Base-by-base conservation (phyloP, 1,284 basidiomycete genomes). In the Trichosporon sp. region DNA sequence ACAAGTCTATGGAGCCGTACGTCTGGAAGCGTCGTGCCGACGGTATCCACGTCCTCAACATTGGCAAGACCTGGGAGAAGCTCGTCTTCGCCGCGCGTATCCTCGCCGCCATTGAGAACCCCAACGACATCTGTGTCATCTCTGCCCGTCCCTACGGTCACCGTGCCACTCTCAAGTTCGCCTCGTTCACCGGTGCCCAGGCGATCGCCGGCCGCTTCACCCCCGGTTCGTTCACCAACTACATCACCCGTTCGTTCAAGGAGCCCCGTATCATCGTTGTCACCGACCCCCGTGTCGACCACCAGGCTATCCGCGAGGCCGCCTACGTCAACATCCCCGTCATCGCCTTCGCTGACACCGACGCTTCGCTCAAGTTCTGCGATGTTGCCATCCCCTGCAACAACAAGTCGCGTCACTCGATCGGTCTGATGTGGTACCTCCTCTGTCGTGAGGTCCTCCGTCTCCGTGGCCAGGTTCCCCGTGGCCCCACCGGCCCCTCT, bases 291-390 rank as follows among this genome's bases (percentile, higher is more conserved):
- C 92, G 96, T 71, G 91, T 97, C 70, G 95, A 99, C 85, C 95
- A 98, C 86, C 96, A 99, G 85, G 96, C 96, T 73, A 99, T 99
- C 84, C 92, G 95, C 74, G 95, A 99, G 85, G 95, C 96, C 62
- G 95, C 95, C 65, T 99, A 99, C 83, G 95, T 98, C 83, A 99
- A 99, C 89, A 98, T 99, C 82, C 95, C 95, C 76, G 95, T 99
- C 80, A 97, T 99, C 78, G 95, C 95, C 66, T 89, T 99, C 76
- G 93, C 90, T 84, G 95, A 99, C 85, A 96, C 95, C 71, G 96
- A 99, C 82, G 93, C 95, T 58, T 92, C 93, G 63, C 87, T 99
- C 78, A 89, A 93, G 83, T 96, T 93, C 81, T 94, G 99, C 81
- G 95, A 99, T 81, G 89, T 99, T 77, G 95, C 92, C 69, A 98